Evolutionary conservation across 768 basidiomycete species (phyloP).

Genomic region (Mrakia hoshinonis): DNA sequence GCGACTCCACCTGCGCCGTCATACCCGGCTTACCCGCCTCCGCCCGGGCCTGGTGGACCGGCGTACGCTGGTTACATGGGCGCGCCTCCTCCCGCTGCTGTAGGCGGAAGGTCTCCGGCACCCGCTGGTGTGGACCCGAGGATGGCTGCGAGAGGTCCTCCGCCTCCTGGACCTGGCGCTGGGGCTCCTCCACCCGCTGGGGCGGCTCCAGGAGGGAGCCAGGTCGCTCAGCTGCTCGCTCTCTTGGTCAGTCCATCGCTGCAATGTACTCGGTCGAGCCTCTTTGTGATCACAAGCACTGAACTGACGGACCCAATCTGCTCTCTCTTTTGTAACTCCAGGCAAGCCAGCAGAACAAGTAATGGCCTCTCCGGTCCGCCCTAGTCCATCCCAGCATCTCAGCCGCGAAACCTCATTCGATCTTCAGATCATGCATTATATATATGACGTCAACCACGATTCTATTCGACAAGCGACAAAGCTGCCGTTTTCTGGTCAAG

Average conservation of each 20-base stretch:
- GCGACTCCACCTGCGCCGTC: neutral
- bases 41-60: neutral
- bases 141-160: neutral
- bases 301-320: neutral
- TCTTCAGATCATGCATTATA: too few relatives aligned
- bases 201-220: conserved; percentile 36
- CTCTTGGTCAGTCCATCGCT: neutral
- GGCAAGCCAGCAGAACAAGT: too few relatives aligned
- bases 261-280: too few relatives aligned
- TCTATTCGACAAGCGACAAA: too few relatives aligned
- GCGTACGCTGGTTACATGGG: neutral
- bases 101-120: neutral
- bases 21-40: neutral
- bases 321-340: neutral
- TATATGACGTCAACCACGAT: too few relatives aligned
- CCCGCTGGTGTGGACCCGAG: neutral
- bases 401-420: too few relatives aligned
- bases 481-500: too few relatives aligned
- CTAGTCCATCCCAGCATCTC: too few relatives aligned
- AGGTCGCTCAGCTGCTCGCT: conserved; percentile 16
- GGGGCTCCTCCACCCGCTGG: neutral
- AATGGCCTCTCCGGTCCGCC: neutral
- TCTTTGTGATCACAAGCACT: neutral
- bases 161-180: neutral
- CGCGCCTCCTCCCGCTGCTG: neutral